These are phyloP conservation scores for Cubamyces lactineus DNA, from an alignment of 768 basidiomycete species.

Conservation along the genomic window DNA sequence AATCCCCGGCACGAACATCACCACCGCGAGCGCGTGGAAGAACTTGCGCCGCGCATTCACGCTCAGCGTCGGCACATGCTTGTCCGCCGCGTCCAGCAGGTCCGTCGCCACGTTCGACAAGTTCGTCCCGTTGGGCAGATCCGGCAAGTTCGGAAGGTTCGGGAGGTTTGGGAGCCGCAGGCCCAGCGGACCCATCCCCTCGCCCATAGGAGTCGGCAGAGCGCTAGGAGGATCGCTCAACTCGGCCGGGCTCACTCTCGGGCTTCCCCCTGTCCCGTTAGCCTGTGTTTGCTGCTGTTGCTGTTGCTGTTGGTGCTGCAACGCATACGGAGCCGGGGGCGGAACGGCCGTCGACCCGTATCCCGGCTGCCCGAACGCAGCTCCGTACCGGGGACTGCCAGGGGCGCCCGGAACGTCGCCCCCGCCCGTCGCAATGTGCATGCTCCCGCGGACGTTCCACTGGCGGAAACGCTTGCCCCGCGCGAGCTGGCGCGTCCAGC, in stretches of 20 bases:
- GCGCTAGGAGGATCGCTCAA: slow-evolving; percentile 34
- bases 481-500: slow-evolving; percentile 91
- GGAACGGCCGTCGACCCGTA: slow-evolving; percentile 10
- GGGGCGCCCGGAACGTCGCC: not conserved
- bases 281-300: not conserved
- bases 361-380: slow-evolving; percentile 5
- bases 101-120: too few species aligned
- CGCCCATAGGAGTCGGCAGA: slow-evolving; percentile 23
- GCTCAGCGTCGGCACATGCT: slow-evolving; percentile 85
- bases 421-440: not conserved
- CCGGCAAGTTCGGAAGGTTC: slow-evolving; percentile 51
- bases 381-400: slow-evolving; percentile 19
- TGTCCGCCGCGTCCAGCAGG: slow-evolving; percentile 79
- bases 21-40: slow-evolving; percentile 93
- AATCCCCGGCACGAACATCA: slow-evolving; percentile 96
- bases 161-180: slow-evolving; percentile 43
- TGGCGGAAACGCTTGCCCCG: slow-evolving; percentile 71
- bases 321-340: not conserved
- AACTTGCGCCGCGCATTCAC: slow-evolving; percentile 94
- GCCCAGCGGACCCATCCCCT: slow-evolving; percentile 36
- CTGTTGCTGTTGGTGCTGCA: not conserved
- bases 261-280: slow-evolving; percentile 18
- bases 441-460: slow-evolving; percentile 38
- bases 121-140: too few species aligned
- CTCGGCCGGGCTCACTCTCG: slow-evolving; percentile 3